Conservation (phyloP, 129 eudicot species). For the Kitagawia praeruptora region DNA sequence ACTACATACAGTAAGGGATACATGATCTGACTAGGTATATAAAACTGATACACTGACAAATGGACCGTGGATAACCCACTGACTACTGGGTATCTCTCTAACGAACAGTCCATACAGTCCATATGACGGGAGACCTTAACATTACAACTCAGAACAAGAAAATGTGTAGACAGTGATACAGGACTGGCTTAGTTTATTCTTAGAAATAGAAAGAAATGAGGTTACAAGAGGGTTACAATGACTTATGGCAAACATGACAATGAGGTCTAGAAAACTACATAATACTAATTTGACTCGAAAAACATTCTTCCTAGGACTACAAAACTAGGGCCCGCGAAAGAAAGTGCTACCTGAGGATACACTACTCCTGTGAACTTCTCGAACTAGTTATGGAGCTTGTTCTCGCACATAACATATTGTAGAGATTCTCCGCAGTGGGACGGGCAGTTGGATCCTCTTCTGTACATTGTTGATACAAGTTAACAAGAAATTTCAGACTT, state of each 20-base stretch:
- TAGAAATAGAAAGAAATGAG: neutral
- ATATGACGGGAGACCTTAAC: neutral
- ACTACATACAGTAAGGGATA: neutral
- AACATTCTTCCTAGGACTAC: slow-evolving; percentile 22
- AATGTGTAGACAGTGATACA: neutral
- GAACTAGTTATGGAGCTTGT: slow-evolving; percentile 25
- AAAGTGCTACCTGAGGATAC: neutral
- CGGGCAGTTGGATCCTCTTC: slow-evolving; percentile 62
- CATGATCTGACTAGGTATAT: neutral
- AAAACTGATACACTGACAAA: neutral
- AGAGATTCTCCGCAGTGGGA: slow-evolving; percentile 59
- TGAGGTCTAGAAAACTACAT: neutral
- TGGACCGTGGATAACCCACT: neutral
- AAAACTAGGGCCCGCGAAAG: slow-evolving; percentile 12
- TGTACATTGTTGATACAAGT: slow-evolving; percentile 59
- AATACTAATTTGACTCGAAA: neutral
- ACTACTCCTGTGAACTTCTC: slow-evolving; percentile 14
- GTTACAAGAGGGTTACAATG: neutral
- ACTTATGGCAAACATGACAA: neutral
- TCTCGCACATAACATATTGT: slow-evolving; percentile 31
- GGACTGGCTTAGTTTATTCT: neutral
- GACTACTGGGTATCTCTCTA: neutral
- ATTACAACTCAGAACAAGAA: neutral
- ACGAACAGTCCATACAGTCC: neutral
- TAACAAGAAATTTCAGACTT: slow-evolving; percentile 43